These are phyloP conservation scores for Gardenia jasminoides DNA, from an alignment of 257 asterid genomes.

Conservation along the genomic window DNA sequence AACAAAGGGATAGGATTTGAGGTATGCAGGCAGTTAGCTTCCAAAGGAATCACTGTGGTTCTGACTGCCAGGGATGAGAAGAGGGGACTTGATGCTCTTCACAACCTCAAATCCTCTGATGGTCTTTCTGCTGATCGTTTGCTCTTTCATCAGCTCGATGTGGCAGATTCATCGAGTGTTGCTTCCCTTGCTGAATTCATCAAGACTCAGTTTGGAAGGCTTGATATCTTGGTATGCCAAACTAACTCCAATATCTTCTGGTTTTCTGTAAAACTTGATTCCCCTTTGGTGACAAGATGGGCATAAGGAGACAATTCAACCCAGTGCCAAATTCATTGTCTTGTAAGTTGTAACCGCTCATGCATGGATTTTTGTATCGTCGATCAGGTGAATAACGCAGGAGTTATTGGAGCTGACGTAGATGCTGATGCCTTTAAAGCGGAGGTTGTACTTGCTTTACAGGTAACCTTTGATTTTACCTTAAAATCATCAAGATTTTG, in stretches of 20 bases:
- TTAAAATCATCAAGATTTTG: too few species aligned
- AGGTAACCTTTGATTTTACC: too few species aligned
- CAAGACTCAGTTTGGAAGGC: conserved; percentile 28
- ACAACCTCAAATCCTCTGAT: conserved; percentile 30
- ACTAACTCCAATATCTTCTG: too few species aligned
- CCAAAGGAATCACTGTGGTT: not conserved
- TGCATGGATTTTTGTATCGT: not conserved
- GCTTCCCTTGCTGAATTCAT: too few species aligned
- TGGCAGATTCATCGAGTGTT: too few species aligned
- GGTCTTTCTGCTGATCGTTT: conserved; percentile 15
- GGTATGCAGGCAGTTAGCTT: conserved; percentile 38
- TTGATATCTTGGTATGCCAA: conserved; percentile 44
- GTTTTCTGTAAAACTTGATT: too few species aligned
- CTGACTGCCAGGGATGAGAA: conserved; percentile 42
- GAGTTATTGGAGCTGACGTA: conserved; percentile 23
- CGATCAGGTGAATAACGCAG: conserved; percentile 48
- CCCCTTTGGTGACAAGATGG: too few species aligned
- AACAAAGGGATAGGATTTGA: conserved; percentile 55
- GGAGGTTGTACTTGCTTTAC: not conserved
- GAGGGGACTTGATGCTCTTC: conserved; percentile 39
- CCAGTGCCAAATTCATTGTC: too few species aligned
- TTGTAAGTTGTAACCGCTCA: too few species aligned
- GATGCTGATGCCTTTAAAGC: conserved; percentile 12
- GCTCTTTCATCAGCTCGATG: not conserved
- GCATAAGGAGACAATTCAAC: too few species aligned